Evolutionary conservation across 768 basidiomycete genomes (phyloP).

Genomic region (Pisolithus albus): DNA sequence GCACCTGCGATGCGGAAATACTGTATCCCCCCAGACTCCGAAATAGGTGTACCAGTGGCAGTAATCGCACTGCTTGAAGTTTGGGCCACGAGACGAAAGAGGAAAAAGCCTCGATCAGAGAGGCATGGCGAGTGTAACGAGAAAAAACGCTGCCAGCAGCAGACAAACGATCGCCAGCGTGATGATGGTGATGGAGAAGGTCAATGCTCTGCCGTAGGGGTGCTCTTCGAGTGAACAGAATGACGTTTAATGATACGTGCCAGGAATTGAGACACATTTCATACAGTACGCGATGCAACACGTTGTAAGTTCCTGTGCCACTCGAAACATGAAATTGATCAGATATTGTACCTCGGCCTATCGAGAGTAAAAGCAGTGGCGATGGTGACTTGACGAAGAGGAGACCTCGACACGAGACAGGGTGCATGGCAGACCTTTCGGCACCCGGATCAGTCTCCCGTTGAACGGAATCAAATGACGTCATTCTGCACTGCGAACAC

Average conservation of each 20-base stretch:
- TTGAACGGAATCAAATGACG: neutral
- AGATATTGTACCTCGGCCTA: too few species aligned
- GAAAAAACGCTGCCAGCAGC: conserved; percentile 48
- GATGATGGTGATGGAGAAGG: neutral
- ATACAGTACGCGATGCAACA: too few species aligned
- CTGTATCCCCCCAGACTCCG: conserved; percentile 62
- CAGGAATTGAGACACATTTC: too few species aligned
- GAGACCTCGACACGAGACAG: too few species aligned
- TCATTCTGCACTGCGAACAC: neutral
- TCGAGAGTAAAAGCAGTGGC: too few species aligned
- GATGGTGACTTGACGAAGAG: too few species aligned
- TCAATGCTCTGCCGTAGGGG: neutral
- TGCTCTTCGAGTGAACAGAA: neutral
- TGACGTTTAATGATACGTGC: neutral
- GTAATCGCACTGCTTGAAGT: conserved; percentile 28
- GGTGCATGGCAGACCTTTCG: too few species aligned
- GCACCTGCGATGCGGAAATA: conserved; percentile 38
- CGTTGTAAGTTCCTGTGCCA: too few species aligned
- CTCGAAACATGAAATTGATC: too few species aligned
- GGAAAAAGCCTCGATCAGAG: conserved; percentile 47
- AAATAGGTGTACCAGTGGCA: conserved; percentile 37
- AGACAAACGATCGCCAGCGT: conserved; percentile 33
- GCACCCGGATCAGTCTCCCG: too few species aligned
- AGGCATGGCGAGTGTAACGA: conserved; percentile 56
- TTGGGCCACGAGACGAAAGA: conserved; percentile 43